Conservation (phyloP, 345 rosid genomes). For the Combretum micranthum region DNA sequence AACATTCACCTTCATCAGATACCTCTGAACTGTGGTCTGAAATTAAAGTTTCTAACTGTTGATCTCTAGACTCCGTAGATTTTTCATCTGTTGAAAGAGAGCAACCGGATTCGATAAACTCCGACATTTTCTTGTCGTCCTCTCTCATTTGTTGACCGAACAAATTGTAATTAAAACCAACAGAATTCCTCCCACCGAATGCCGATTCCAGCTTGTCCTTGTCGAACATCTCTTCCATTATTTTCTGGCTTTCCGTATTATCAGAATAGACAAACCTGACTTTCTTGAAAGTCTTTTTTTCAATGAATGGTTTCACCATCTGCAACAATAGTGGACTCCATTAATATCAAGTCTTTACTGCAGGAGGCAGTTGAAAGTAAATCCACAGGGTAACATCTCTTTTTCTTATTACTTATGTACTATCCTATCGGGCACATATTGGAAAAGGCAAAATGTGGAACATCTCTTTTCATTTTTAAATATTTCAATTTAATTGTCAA, state of each 20-base stretch:
- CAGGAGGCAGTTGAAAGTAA: no score
- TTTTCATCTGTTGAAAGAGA: neutral
- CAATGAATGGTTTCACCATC: slow-evolving; percentile 70
- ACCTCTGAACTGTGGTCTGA: slow-evolving; percentile 8
- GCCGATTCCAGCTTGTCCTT: slow-evolving; percentile 48
- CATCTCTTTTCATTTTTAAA: no score
- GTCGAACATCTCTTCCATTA: slow-evolving; percentile 55
- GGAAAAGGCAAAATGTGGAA: no score
- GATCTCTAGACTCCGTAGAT: slow-evolving; percentile 3
- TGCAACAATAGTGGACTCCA: slow-evolving; percentile 14
- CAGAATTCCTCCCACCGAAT: slow-evolving; percentile 50
- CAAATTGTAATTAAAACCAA: slow-evolving; percentile 31
- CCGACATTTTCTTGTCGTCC: slow-evolving; percentile 34
- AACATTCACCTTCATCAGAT: slow-evolving; percentile 1
- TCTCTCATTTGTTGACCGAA: slow-evolving; percentile 48
- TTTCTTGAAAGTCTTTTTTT: slow-evolving; percentile 60
- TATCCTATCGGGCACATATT: no score
- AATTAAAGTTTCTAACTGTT: slow-evolving; percentile 6
- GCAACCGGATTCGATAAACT: neutral
- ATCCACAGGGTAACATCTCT: no score
- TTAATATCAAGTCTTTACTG: neutral
- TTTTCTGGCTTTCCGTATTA: slow-evolving; percentile 38
- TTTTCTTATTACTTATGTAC: no score
- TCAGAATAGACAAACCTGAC: slow-evolving; percentile 48
- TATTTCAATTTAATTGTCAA: no score